Conservation (phyloP, 177 flowering plant genomes). For the Tripterygium wilfordii region DNA sequence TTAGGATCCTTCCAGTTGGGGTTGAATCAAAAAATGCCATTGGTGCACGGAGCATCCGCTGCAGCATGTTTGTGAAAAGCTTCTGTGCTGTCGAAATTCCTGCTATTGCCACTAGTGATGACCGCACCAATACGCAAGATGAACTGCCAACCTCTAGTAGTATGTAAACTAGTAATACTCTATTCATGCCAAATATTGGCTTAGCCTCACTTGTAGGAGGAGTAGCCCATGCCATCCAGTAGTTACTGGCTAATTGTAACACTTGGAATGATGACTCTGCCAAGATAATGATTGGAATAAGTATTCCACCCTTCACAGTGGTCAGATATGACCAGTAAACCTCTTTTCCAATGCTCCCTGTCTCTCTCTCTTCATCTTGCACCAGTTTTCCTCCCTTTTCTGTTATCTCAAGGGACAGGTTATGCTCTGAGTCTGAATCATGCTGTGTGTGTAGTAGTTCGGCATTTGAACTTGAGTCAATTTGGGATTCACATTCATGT, state of each 20-base stretch:
- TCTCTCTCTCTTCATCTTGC: conserved; percentile 91
- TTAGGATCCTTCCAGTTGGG: conserved; percentile 91
- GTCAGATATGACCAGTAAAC: conserved; percentile 87
- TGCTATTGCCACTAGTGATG: conserved; percentile 34
- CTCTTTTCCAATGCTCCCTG: conserved; percentile 88
- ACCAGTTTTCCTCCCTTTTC: conserved; percentile 59
- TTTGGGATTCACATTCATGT: conserved; percentile 26
- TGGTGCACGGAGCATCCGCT: conserved; percentile 72
- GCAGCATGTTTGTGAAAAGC: conserved; percentile 69
- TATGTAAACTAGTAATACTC: conserved; percentile 58
- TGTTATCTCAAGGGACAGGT: conserved; percentile 44
- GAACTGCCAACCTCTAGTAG: conserved; percentile 77
- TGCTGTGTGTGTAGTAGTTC: conserved; percentile 32
- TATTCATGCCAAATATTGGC: conserved; percentile 38
- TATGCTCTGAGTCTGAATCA: conserved; percentile 60
- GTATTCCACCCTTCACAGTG: conserved; percentile 55
- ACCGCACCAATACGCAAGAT: conserved; percentile 48
- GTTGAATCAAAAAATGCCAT: conserved; percentile 98
- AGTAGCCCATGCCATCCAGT: conserved; percentile 98
- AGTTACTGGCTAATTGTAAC: conserved; percentile 80
- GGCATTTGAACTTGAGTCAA: conserved; percentile 19
- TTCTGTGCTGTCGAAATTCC: conserved; percentile 55
- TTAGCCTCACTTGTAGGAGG: conserved; percentile 45
- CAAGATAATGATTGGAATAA: conserved; percentile 69
- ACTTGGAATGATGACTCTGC: conserved; percentile 83